phyloP scores from a whole-genome alignment of 768 basidiomycete species.

The Phlegmacium glaucopus region DNA sequence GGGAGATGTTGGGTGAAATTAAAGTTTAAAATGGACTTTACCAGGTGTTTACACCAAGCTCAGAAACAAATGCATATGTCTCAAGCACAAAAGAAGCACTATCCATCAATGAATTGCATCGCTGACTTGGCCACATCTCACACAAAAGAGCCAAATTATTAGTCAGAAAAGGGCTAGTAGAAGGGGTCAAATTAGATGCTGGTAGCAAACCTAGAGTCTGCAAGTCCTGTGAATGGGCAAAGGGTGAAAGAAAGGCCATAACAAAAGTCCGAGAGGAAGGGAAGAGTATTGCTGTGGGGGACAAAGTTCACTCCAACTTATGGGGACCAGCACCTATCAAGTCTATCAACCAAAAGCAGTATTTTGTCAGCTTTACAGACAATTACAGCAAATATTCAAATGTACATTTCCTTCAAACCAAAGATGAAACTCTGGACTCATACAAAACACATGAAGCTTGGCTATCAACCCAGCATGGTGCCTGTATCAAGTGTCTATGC shows the following conservation, averaged over 20 bases:
- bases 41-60: constrained; percentile 6
- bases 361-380: constrained; percentile 21
- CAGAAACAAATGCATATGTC: neutral
- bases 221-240: neutral
- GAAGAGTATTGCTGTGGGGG: neutral
- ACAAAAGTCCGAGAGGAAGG: too few relatives aligned
- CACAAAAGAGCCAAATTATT: neutral
- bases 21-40: constrained; percentile 10
- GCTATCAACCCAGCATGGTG: constrained; percentile 23
- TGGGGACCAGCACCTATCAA: constrained; percentile 1
- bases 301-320: neutral
- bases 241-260: neutral
- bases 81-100: neutral
- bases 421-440: constrained; percentile 22
- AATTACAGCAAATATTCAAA: neutral
- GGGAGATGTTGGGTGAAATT: neutral
- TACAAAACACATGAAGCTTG: constrained; percentile 23
- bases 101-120: neutral
- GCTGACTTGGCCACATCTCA: neutral
- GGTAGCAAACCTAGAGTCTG: neutral
- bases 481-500: constrained; percentile 28
- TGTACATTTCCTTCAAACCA: constrained; percentile 21
- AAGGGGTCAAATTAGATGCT: neutral
- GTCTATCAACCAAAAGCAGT: constrained; percentile 10
- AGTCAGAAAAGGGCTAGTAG: neutral